These are phyloP conservation scores for Vaccinium darrowii DNA, from an alignment of 148 eudicot species.

Conservation along the genomic window DNA sequence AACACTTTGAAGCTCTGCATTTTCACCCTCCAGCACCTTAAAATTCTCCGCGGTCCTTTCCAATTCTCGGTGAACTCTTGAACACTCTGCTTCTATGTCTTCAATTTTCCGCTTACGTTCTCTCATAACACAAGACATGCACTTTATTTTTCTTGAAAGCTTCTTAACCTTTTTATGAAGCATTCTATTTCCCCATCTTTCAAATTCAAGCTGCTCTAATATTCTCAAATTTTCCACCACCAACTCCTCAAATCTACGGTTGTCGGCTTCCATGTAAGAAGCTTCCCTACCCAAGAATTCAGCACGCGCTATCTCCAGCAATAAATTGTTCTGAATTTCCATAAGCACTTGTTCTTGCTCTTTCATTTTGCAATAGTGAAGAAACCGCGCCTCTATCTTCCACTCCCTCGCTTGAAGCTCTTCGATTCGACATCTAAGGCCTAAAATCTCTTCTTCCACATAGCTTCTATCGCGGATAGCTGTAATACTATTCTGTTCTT, in stretches of 20 bases:
- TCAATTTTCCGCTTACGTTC: conserved; percentile 32
- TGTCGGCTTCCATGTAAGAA: conserved; percentile 25
- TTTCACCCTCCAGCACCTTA: conserved; percentile 29
- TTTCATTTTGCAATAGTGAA: conserved; percentile 37
- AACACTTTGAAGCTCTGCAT: conserved; percentile 29
- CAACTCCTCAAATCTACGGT: conserved; percentile 31
- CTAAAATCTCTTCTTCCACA: conserved; percentile 31
- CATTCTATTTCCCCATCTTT: conserved; percentile 33
- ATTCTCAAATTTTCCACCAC: conserved; percentile 28
- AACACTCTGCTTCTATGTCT: conserved; percentile 31
- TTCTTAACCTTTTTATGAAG: conserved; percentile 45
- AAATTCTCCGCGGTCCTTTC: conserved; percentile 21
- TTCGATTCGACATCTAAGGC: conserved; percentile 31
- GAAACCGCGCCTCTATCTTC: conserved; percentile 32
- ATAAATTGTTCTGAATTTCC: conserved; percentile 32
- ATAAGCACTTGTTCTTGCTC: conserved; percentile 37
- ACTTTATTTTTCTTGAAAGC: conserved; percentile 31
- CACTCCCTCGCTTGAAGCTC: conserved; percentile 34
- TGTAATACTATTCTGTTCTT: not conserved
- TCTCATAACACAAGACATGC: conserved; percentile 22
- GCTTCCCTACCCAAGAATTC: conserved; percentile 45
- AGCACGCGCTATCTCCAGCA: conserved; percentile 35
- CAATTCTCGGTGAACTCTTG: conserved; percentile 26
- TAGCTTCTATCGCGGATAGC: conserved; percentile 6
- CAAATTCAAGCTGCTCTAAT: conserved; percentile 25